Evolutionary conservation across 345 rosid species (phyloP).

Genomic region (Citrus glauca): DNA sequence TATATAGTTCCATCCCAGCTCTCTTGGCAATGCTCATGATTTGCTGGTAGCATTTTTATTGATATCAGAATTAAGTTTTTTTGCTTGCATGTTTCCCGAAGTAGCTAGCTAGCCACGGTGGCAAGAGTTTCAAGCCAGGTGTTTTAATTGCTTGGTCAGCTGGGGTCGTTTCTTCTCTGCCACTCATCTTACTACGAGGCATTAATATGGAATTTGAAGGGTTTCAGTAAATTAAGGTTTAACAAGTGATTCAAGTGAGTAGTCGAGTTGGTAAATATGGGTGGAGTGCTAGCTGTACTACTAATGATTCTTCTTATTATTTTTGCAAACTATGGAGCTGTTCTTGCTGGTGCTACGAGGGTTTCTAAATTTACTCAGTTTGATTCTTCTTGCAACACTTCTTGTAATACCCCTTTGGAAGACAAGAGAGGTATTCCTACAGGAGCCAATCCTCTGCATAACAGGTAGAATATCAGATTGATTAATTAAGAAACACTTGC

Average conservation of each 20-base stretch:
- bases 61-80: too few species aligned
- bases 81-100: background rate
- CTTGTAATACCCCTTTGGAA: conserved; percentile 22
- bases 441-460: conserved; percentile 44
- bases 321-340: conserved; percentile 14
- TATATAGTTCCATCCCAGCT: background rate
- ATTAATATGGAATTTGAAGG: background rate
- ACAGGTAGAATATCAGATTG: conserved; percentile 16
- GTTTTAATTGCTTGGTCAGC: background rate
- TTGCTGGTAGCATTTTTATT: background rate
- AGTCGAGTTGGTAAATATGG: conserved; percentile 6
- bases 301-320: conserved; percentile 21
- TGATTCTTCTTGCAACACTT: conserved; percentile 14
- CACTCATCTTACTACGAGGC: background rate
- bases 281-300: background rate
- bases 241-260: background rate
- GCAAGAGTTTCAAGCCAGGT: background rate
- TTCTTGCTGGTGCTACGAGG: background rate
- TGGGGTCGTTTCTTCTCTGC: background rate
- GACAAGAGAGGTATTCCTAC: conserved; percentile 42
- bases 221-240: background rate
- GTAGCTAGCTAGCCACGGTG: background rate
- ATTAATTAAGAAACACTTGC: background rate
- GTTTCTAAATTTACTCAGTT: conserved; percentile 8
- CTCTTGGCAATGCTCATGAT: too few species aligned